Conservation (phyloP, 306 rosid species). For the Sindora glabra region DNA sequence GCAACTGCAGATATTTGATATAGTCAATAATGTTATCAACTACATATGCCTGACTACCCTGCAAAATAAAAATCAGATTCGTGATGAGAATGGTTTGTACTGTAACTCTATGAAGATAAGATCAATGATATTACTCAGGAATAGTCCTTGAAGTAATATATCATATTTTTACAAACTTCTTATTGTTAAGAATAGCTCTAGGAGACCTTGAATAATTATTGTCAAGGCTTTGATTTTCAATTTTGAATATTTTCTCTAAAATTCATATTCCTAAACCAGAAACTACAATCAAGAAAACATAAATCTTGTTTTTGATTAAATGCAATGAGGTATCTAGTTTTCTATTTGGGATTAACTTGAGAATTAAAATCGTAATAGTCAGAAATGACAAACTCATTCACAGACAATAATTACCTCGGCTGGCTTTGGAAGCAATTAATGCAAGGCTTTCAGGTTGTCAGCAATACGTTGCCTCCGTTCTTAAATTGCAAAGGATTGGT, state of each 20-base stretch:
- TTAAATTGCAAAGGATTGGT: conserved; percentile 28
- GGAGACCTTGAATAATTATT: background rate
- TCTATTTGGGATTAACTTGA: no score
- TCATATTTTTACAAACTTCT: background rate
- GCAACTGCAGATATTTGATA: conserved; percentile 72
- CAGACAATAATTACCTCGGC: conserved; percentile 41
- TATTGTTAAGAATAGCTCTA: background rate
- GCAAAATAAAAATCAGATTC: conserved; percentile 12
- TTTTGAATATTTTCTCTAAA: background rate
- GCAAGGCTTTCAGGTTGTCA: conserved; percentile 59
- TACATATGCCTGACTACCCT: conserved; percentile 64
- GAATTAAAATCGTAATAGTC: no score
- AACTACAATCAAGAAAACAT: background rate
- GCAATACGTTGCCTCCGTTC: conserved; percentile 58
- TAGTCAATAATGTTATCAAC: conserved; percentile 78
- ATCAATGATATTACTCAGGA: background rate
- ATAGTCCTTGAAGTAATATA: background rate
- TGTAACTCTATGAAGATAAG: background rate
- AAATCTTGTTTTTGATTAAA: background rate
- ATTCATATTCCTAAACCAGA: conserved; percentile 2
- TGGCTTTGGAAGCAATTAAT: conserved; percentile 61
- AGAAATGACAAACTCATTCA: no score
- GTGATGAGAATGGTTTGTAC: background rate
- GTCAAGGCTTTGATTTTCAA: background rate
- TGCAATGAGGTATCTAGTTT: background rate